phyloP scores from a whole-genome alignment of 352 stramenopile species.

The Chrysophaeum taylorii region DNA sequence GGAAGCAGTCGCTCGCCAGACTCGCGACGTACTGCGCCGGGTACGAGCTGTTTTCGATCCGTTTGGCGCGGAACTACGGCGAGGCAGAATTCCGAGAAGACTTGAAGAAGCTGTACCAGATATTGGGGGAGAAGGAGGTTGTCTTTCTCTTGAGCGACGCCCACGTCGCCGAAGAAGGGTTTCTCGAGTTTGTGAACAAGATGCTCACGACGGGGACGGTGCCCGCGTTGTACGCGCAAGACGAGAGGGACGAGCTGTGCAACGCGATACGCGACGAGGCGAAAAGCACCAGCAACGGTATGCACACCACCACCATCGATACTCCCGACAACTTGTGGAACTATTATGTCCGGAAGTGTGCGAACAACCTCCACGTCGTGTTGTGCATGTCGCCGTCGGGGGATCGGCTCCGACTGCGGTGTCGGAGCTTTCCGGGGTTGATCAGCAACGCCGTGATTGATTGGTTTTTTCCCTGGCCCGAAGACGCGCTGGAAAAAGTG shows the following conservation, averaged over 20 bases:
- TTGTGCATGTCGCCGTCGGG: conserved; percentile 84
- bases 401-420: conserved; percentile 77
- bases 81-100: conserved; percentile 83
- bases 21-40: conserved; percentile 78
- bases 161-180: conserved; percentile 85
- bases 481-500: conserved; percentile 78
- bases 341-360: conserved; percentile 81
- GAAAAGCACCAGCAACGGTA: conserved; percentile 58
- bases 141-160: conserved; percentile 92
- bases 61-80: conserved; percentile 76
- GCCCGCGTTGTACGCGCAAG: conserved; percentile 75
- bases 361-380: conserved; percentile 82
- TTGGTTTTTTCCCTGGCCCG: conserved; percentile 89
- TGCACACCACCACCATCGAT: too few species aligned
- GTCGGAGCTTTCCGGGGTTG: conserved; percentile 82
- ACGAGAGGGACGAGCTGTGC: conserved; percentile 72
- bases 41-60: conserved; percentile 87
- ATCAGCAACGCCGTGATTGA: conserved; percentile 84
- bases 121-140: conserved; percentile 64
- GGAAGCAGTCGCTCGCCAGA: conserved; percentile 81
- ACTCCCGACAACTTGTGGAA: conserved; percentile 84
- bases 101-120: conserved; percentile 80
- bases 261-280: conserved; percentile 69
- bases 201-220: conserved; percentile 89
- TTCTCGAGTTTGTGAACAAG: conserved; percentile 93